Evolutionary conservation across 805 yeast species (phyloP).

Genomic region (Isabelozyma gotoi): DNA sequence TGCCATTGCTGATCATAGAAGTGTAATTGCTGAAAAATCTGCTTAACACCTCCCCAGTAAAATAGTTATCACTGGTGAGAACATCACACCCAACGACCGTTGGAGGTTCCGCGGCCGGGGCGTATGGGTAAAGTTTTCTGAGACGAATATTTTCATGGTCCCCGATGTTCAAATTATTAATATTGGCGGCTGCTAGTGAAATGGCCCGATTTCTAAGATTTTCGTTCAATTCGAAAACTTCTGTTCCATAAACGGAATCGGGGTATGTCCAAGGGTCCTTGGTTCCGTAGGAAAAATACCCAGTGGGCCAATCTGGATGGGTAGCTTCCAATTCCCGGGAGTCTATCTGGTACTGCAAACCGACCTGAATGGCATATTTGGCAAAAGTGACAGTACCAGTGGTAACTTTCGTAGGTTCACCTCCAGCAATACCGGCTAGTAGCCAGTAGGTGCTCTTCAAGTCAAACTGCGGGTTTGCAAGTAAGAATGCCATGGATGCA

Average conservation of each 20-base stretch:
- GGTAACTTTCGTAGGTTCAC: slow-evolving; percentile 54
- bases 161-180: slow-evolving; percentile 41
- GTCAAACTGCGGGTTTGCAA: slow-evolving; percentile 54
- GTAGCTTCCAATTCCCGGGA: slow-evolving; percentile 38
- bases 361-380: slow-evolving; percentile 61
- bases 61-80: slow-evolving; percentile 60
- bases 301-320: slow-evolving; percentile 54
- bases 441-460: slow-evolving; percentile 59
- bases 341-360: slow-evolving; percentile 57
- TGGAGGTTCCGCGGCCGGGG: slow-evolving; percentile 53
- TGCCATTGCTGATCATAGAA: slow-evolving; percentile 52
- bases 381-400: slow-evolving; percentile 62
- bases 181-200: slow-evolving; percentile 44
- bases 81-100: slow-evolving; percentile 54
- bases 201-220: slow-evolving; percentile 58
- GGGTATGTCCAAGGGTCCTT: slow-evolving; percentile 51
- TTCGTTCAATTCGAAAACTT: slow-evolving; percentile 61
- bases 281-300: slow-evolving; percentile 58
- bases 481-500: slow-evolving; percentile 53
- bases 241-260: slow-evolving; percentile 57
- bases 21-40: slow-evolving; percentile 51
- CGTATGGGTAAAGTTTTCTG: slow-evolving; percentile 47
- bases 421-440: slow-evolving; percentile 67
- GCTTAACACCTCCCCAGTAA: slow-evolving; percentile 51
- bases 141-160: slow-evolving; percentile 41